A percentile compares a stretch with the other conserved stretches of the same genome.
Evolutionary conservation across 129 eudicot genomes (phyloP).

Genomic region (Chrysanthemum makinoi): DNA sequence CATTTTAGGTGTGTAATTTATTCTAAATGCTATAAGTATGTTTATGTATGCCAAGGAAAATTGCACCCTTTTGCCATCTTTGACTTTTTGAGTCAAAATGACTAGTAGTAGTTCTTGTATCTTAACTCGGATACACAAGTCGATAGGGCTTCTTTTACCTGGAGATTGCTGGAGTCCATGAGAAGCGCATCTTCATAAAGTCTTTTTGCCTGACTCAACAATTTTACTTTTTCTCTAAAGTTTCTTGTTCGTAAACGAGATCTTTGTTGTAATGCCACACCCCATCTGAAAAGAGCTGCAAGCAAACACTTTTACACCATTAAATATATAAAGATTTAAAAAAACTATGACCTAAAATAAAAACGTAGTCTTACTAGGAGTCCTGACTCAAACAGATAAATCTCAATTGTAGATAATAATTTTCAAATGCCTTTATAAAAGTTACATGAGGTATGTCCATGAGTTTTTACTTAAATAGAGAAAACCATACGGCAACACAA

Average conservation of each 20-base stretch:
- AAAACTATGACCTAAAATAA: neutral
- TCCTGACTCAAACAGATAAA: neutral
- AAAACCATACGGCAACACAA: neutral
- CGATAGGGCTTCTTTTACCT: slow-evolving; percentile 65
- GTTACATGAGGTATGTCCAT: neutral
- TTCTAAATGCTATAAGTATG: slow-evolving; percentile 20
- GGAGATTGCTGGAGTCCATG: slow-evolving; percentile 66
- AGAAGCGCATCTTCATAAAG: slow-evolving; percentile 92
- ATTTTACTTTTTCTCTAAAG: slow-evolving; percentile 76
- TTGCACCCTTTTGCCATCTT: slow-evolving; percentile 9
- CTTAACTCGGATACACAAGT: slow-evolving; percentile 70
- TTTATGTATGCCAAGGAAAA: slow-evolving; percentile 11
- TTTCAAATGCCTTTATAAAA: neutral
- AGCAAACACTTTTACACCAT: slow-evolving; percentile 4
- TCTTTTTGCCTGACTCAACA: slow-evolving; percentile 82
- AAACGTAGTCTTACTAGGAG: neutral
- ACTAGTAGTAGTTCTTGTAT: slow-evolving; percentile 41
- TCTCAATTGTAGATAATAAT: neutral
- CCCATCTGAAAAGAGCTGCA: slow-evolving; percentile 99
- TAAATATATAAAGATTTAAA: neutral
- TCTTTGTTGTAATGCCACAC: slow-evolving; percentile 83
- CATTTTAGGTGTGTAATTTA: slow-evolving; percentile 18
- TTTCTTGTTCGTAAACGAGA: slow-evolving; percentile 71
- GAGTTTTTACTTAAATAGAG: neutral
- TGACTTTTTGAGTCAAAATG: slow-evolving; percentile 9